Conservation (phyloP, 257 asterid species). For the Euphrasia confusa region DNA sequence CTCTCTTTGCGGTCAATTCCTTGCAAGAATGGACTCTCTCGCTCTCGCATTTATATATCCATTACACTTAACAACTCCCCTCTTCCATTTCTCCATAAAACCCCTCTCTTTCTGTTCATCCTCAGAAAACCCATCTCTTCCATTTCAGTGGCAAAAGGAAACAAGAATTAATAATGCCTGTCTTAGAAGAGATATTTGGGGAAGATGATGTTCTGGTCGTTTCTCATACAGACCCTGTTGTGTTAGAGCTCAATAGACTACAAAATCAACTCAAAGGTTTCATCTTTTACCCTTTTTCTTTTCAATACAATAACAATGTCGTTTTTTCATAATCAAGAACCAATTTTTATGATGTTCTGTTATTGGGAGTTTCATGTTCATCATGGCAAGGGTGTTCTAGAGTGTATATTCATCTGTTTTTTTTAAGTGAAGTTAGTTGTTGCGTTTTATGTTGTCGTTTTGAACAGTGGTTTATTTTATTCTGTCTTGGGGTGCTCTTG, state of each 20-base stretch:
- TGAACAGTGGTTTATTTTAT: background rate
- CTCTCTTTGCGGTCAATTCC: slow-evolving; percentile 76
- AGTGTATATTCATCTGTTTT: background rate
- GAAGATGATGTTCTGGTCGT: slow-evolving; percentile 41
- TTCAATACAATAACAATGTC: background rate
- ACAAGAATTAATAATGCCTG: slow-evolving; percentile 30
- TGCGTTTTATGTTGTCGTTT: background rate
- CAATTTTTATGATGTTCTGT: background rate
- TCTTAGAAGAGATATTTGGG: slow-evolving; percentile 34
- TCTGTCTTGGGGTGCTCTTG: background rate
- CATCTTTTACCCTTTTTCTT: slow-evolving; percentile 8
- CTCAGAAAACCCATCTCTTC: background rate
- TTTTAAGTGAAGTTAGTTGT: background rate
- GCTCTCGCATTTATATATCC: background rate
- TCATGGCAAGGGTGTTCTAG: background rate
- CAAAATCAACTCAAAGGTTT: slow-evolving; percentile 81
- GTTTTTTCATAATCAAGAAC: slow-evolving; percentile 19
- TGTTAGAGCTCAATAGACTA: slow-evolving; percentile 63
- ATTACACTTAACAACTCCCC: slow-evolving; percentile 28
- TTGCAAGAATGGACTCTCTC: slow-evolving; percentile 43
- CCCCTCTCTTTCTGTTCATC: slow-evolving; percentile 25
- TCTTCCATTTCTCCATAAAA: slow-evolving; percentile 27
- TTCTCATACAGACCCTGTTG: slow-evolving; percentile 63
- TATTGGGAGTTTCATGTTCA: slow-evolving; percentile 3
- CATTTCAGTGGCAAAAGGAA: background rate